A percentile compares a stretch with the other conserved stretches of the same genome.
phyloP scores from a whole-genome alignment of 352 stramenopile genomes.

The Pythium guiyangense region DNA sequence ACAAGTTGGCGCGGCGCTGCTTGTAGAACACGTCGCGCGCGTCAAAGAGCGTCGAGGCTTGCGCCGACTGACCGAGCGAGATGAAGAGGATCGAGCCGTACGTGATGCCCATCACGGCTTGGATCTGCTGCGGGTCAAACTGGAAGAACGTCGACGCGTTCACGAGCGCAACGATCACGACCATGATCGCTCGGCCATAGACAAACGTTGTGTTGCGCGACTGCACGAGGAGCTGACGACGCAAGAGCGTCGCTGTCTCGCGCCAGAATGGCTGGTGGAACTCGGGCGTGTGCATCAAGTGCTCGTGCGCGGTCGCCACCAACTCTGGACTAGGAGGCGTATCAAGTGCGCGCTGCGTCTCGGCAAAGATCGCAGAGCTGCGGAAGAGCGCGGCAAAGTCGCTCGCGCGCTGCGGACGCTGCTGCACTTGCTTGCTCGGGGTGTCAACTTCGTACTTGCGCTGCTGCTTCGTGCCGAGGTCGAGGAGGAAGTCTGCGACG shows the following conservation, averaged over 20 bases:
- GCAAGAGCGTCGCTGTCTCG: constrained; percentile 25
- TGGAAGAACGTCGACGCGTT: constrained; percentile 40
- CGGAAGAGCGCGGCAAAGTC: constrained; percentile 30
- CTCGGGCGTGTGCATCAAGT: constrained; percentile 34
- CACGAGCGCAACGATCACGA: constrained; percentile 34
- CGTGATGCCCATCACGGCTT: constrained; percentile 60
- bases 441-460: constrained; percentile 24
- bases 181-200: constrained; percentile 32
- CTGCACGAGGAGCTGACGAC: constrained; percentile 59
- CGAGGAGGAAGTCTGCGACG: constrained; percentile 47
- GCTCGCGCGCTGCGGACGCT: constrained; percentile 24
- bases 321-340: constrained; percentile 21
- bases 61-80: constrained; percentile 57
- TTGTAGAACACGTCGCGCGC: constrained; percentile 73
- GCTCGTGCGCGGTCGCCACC: constrained; percentile 18
- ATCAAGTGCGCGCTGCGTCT: constrained; percentile 22
- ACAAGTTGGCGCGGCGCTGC: constrained; percentile 77
- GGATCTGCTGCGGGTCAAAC: constrained; percentile 27
- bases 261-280: constrained; percentile 39
- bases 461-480: constrained; percentile 40
- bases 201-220: constrained; percentile 45
- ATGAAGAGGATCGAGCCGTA: constrained; percentile 78
- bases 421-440: constrained; percentile 11
- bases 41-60: constrained; percentile 71
- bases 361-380: constrained; percentile 22